Conservation (phyloP, 805 yeast genomes). For the Vanderwaltozyma verrucispora region DNA sequence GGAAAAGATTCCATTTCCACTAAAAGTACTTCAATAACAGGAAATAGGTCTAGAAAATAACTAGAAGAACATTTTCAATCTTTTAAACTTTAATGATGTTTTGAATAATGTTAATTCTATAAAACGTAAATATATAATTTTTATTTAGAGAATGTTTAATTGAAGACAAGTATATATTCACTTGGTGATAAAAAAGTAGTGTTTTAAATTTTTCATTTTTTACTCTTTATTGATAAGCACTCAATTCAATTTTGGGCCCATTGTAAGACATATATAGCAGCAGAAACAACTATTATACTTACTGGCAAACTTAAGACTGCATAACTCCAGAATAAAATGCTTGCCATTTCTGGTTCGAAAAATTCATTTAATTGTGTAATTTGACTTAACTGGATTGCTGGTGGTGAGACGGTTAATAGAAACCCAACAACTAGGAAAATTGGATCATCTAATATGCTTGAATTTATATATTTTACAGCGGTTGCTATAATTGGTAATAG, state of each 20-base stretch:
- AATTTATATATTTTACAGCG: slow-evolving; percentile 50
- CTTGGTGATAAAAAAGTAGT: too few relatives aligned
- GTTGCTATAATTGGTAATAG: slow-evolving; percentile 57
- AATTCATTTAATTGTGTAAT: slow-evolving; percentile 67
- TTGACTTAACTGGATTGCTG: slow-evolving; percentile 75
- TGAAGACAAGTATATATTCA: too few relatives aligned
- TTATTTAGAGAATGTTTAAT: too few relatives aligned
- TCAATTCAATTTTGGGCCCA: slow-evolving; percentile 24
- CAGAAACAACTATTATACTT: slow-evolving; percentile 59
- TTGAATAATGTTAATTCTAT: too few relatives aligned
- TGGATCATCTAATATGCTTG: slow-evolving; percentile 70
- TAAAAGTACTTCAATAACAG: too few relatives aligned
- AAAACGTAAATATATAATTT: too few relatives aligned
- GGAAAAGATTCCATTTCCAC: too few relatives aligned
- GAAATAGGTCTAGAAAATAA: too few relatives aligned
- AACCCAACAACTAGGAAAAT: slow-evolving; percentile 69
- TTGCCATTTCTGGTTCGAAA: slow-evolving; percentile 74
- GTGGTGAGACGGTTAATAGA: slow-evolving; percentile 66
- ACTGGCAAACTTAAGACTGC: slow-evolving; percentile 66
- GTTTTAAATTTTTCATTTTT: too few relatives aligned
- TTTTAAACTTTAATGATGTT: too few relatives aligned
- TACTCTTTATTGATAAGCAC: too few relatives aligned
- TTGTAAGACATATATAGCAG: slow-evolving; percentile 40
- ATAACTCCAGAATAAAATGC: slow-evolving; percentile 74
- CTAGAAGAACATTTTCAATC: too few relatives aligned